Evolutionary conservation across 768 basidiomycete genomes (phyloP).

Genomic region (Lenzites betulinus): DNA sequence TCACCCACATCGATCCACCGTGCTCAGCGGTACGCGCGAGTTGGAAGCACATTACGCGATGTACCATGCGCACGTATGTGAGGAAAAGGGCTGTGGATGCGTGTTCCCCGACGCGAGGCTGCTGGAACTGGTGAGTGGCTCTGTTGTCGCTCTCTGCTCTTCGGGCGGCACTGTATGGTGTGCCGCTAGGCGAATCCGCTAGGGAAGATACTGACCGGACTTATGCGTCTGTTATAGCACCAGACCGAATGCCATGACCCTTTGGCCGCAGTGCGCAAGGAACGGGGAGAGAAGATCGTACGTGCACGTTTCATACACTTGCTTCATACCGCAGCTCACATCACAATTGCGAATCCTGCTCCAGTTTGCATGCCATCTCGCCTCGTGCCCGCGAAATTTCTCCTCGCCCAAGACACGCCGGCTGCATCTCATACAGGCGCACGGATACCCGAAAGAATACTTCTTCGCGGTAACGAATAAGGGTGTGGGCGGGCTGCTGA

Average conservation of each 20-base stretch:
- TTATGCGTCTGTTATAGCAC: conserved; percentile 48
- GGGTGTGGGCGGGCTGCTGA: conserved; percentile 78
- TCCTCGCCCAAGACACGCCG: conserved; percentile 73
- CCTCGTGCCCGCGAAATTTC: conserved; percentile 60
- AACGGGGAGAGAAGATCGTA: conserved; percentile 86
- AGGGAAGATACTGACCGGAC: not conserved
- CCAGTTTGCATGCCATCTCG: conserved; percentile 81
- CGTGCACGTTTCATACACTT: conserved; percentile 29
- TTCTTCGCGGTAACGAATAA: conserved; percentile 93
- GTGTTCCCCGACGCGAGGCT: conserved; percentile 86
- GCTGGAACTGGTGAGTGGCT: conserved; percentile 69
- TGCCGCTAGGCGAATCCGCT: not conserved
- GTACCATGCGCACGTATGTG: conserved; percentile 84
- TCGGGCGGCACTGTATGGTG: not conserved
- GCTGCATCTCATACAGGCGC: conserved; percentile 78
- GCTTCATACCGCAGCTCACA: not conserved
- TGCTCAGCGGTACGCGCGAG: conserved; percentile 64
- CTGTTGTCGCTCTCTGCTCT: not conserved
- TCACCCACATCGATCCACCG: conserved; percentile 53
- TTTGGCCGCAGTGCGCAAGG: conserved; percentile 71
- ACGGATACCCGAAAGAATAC: conserved; percentile 85
- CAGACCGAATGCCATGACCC: conserved; percentile 90
- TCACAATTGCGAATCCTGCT: not conserved
- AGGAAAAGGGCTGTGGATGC: conserved; percentile 64
- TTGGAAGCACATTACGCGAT: conserved; percentile 83